Evolutionary conservation across 164 flowering plant species (phyloP).

Genomic region (Berberis vulgaris): DNA sequence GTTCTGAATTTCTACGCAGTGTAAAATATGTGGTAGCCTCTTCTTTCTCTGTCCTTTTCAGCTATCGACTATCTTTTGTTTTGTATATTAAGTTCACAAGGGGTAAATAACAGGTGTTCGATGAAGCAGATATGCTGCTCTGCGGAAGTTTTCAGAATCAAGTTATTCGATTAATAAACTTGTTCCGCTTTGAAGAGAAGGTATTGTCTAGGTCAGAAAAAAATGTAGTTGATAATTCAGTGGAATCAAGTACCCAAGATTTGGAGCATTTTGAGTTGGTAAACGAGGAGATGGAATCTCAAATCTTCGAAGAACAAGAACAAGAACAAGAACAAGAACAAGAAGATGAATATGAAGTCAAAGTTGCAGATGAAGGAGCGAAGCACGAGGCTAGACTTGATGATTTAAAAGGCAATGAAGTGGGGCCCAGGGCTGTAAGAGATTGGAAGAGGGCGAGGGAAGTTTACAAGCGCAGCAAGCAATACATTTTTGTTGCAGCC

Average conservation of each 20-base stretch:
- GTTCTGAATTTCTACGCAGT: constrained; percentile 49
- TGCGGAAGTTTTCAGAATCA: constrained; percentile 96
- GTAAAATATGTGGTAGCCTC: constrained; percentile 79
- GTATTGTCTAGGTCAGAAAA: constrained; percentile 39
- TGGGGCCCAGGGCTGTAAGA: constrained; percentile 20
- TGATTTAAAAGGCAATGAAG: constrained; percentile 23
- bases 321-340: too few species aligned
- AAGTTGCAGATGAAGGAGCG: constrained; percentile 27
- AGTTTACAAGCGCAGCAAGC: constrained; percentile 77
- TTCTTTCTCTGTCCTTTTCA: neutral
- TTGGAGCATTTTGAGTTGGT: constrained; percentile 23
- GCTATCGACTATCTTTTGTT: neutral
- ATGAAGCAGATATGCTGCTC: constrained; percentile 95
- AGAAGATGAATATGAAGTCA: constrained; percentile 27
- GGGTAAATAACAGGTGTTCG: constrained; percentile 62
- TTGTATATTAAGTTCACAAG: neutral
- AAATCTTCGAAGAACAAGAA: neutral
- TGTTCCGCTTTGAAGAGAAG: constrained; percentile 93
- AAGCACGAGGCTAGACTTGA: constrained; percentile 21
- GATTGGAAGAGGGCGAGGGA: constrained; percentile 81
- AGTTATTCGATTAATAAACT: constrained; percentile 74
- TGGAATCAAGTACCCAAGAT: constrained; percentile 20
- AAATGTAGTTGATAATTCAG: constrained; percentile 16
- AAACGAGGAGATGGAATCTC: constrained; percentile 24
- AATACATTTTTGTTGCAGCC: constrained; percentile 95